Evolutionary conservation across 1,284 basidiomycete genomes (phyloP).

Genomic region (Ganoderma meredithae): DNA sequence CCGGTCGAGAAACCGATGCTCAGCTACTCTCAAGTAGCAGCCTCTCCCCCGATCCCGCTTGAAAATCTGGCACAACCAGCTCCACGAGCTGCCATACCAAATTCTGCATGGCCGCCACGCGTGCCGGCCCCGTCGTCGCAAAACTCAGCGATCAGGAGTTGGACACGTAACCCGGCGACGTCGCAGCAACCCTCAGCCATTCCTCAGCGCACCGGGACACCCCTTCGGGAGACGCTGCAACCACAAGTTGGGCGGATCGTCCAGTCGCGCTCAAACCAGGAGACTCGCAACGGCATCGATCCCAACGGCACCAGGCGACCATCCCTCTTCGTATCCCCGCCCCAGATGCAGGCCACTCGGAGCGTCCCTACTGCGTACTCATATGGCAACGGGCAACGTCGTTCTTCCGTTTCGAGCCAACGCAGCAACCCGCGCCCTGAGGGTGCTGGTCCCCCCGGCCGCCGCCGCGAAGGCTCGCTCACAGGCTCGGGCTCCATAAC

Average conservation of each 20-base stretch:
- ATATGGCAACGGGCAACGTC: neutral
- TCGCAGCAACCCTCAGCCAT: neutral
- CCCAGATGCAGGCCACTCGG: neutral
- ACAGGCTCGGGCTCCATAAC: neutral
- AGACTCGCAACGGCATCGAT: neutral
- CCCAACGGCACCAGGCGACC: neutral
- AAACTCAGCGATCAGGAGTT: neutral
- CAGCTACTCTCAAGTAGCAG: conserved; percentile 3
- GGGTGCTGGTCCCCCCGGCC: neutral
- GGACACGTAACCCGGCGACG: neutral
- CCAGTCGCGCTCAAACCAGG: neutral
- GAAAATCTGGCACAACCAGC: neutral
- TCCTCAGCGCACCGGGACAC: neutral
- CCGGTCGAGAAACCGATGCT: neutral
- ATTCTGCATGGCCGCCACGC: neutral
- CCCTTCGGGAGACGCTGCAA: neutral
- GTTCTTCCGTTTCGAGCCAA: neutral
- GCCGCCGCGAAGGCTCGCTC: neutral
- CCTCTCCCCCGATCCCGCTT: neutral
- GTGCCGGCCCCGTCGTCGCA: neutral
- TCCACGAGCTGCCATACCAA: neutral
- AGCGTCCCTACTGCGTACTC: neutral
- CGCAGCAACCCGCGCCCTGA: neutral
- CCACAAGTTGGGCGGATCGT: neutral
- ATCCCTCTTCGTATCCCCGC: neutral